A percentile compares a stretch with the other conserved stretches of the same genome.
phyloP scores from a whole-genome alignment of 2,329 filamentous ascomycete species.

The Pseudogymnoascus sp. region DNA sequence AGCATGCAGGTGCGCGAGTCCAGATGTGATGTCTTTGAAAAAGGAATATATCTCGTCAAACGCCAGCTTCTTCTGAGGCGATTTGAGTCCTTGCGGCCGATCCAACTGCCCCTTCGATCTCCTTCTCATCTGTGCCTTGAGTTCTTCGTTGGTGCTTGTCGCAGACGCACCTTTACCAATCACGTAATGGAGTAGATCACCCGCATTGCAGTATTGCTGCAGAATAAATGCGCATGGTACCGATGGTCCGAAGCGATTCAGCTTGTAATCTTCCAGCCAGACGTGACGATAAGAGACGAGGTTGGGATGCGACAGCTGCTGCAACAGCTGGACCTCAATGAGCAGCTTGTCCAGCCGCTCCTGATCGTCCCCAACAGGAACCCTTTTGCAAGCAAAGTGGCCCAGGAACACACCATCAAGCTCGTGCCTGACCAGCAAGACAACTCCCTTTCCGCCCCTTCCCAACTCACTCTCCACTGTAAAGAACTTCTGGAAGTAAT shows the following conservation, averaged over 20 bases:
- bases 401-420: slow-evolving; percentile 80
- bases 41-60: slow-evolving; percentile 96
- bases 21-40: slow-evolving; percentile 91
- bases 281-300: slow-evolving; percentile 95
- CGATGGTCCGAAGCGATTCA: slow-evolving; percentile 80
- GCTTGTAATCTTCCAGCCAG: slow-evolving; percentile 84
- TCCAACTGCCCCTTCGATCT: slow-evolving; percentile 73
- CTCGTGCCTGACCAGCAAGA: slow-evolving; percentile 86
- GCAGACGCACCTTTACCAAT: slow-evolving; percentile 59
- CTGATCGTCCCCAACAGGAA: slow-evolving; percentile 91
- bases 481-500: slow-evolving; percentile 92
- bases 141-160: slow-evolving; percentile 65
- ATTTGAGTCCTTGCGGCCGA: slow-evolving; percentile 33
- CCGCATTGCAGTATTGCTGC: slow-evolving; percentile 94
- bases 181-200: slow-evolving; percentile 83
- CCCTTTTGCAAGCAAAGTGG: slow-evolving; percentile 92
- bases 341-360: slow-evolving; percentile 93
- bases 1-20: slow-evolving; percentile 79
- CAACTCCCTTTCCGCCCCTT: slow-evolving; percentile 87
- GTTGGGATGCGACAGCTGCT: slow-evolving; percentile 88
- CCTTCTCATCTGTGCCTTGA: slow-evolving; percentile 81
- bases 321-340: slow-evolving; percentile 85
- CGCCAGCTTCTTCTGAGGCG: slow-evolving; percentile 37
- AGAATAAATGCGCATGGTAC: slow-evolving; percentile 95
- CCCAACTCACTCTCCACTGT: slow-evolving; percentile 82